These are phyloP conservation scores for Aspergillus olivimuriae DNA, from an alignment of 495 filamentous ascomycete genomes.

Conservation along the genomic window DNA sequence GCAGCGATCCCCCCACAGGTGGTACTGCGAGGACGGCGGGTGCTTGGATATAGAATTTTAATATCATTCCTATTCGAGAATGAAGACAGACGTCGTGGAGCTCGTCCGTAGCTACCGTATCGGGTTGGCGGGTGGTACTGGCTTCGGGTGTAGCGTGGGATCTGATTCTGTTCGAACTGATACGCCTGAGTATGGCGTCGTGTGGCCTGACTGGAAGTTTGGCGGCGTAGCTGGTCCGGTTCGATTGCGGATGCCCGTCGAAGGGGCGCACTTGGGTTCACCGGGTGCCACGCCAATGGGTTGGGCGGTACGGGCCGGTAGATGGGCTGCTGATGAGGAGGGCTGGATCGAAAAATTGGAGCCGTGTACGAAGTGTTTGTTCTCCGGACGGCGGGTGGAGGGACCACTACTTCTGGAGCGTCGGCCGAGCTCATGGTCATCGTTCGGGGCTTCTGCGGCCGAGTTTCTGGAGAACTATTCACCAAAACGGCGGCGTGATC, in stretches of 20 bases:
- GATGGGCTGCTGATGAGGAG: constrained; percentile 13
- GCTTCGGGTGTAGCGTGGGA: constrained; percentile 26
- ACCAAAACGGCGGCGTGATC: background rate
- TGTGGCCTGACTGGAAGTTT: constrained; percentile 7
- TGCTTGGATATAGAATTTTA: constrained; percentile 32
- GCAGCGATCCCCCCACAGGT: constrained; percentile 22
- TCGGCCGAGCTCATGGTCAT: constrained; percentile 36
- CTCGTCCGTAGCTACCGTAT: constrained; percentile 16
- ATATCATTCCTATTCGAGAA: constrained; percentile 27
- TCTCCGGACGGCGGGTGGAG: constrained; percentile 22
- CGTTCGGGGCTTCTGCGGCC: constrained; percentile 15
- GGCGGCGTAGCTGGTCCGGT: constrained; percentile 5
- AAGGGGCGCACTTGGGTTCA: constrained; percentile 4
- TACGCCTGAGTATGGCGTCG: constrained; percentile 17
- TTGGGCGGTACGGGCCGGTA: constrained; percentile 28
- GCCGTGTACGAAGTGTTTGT: constrained; percentile 31
- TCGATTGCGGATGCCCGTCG: constrained; percentile 11
- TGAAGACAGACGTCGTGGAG: constrained; percentile 16
- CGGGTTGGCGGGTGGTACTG: constrained; percentile 19
- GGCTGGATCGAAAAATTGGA: constrained; percentile 5
- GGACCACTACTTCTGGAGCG: constrained; percentile 31
- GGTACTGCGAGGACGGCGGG: constrained; percentile 31
- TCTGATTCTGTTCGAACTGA: constrained; percentile 22
- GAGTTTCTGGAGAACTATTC: background rate
- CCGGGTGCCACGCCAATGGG: constrained; percentile 10